Conservation (phyloP, 202 grass and related monocot species). For the Bolboschoenoplectus hybrid region DNA sequence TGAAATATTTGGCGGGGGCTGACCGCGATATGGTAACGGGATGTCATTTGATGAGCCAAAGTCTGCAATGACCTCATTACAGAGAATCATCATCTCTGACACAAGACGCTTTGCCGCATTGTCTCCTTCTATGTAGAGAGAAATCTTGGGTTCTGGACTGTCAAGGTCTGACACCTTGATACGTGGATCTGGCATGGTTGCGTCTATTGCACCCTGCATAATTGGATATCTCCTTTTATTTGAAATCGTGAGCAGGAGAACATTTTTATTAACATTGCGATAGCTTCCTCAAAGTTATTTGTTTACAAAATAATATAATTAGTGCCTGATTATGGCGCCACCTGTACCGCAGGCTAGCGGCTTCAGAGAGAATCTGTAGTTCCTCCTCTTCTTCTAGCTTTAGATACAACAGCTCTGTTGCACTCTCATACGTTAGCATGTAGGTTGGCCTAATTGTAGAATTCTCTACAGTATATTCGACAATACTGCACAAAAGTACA, state of each 20-base stretch:
- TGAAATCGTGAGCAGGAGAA: background rate
- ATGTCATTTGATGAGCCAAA: constrained; percentile 75
- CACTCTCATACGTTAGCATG: constrained; percentile 98
- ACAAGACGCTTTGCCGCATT: constrained; percentile 77
- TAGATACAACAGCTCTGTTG: constrained; percentile 83
- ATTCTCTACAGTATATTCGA: constrained; percentile 82
- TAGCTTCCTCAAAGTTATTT: constrained; percentile 21
- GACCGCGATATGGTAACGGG: constrained; percentile 85
- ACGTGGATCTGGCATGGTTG: constrained; percentile 84
- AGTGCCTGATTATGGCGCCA: constrained; percentile 69
- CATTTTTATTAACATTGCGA: background rate
- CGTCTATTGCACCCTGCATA: constrained; percentile 78
- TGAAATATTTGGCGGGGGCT: constrained; percentile 71
- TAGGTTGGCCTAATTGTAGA: constrained; percentile 92
- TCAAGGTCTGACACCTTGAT: constrained; percentile 86
- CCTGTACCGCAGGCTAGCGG: constrained; percentile 62
- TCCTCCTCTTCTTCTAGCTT: constrained; percentile 91
- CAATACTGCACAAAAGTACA: constrained; percentile 66
- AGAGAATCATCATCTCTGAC: constrained; percentile 98
- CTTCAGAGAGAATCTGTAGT: constrained; percentile 82
- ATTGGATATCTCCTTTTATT: constrained; percentile 18
- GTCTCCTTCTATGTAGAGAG: constrained; percentile 71
- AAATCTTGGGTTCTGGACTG: constrained; percentile 76
- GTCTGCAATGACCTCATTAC: constrained; percentile 75
- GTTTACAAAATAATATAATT: constrained; percentile 14